Conservation (phyloP, 208 protist genomes). For the Strigomonas oncopelti region DNA sequence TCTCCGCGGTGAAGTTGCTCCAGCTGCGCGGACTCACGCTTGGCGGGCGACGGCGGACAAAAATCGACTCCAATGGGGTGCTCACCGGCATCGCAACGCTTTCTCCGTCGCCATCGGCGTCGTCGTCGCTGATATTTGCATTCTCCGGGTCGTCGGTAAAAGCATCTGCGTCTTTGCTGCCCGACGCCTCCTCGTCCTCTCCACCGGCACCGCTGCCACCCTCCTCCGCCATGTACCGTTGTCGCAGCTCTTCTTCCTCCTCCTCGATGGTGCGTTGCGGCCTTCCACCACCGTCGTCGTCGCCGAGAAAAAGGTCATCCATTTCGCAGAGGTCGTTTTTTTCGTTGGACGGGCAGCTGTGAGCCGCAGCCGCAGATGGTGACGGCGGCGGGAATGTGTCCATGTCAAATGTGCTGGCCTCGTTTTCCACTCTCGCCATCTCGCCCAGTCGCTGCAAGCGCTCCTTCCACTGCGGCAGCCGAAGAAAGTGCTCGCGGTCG, state of each 20-base stretch:
- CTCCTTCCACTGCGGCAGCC: constrained; percentile 14
- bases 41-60: constrained; percentile 71
- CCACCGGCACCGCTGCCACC: not conserved
- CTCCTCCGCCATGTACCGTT: not conserved
- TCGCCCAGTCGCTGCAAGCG: no score
- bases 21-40: constrained; percentile 63
- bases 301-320: no score
- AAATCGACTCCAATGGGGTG: constrained; percentile 55
- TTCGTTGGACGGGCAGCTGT: no score
- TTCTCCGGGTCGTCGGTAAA: no score
- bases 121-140: constrained; percentile 4
- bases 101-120: not conserved
- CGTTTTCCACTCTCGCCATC: no score
- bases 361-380: no score
- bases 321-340: no score
- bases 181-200: constrained; percentile 10
- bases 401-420: no score
- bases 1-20: constrained; percentile 67
- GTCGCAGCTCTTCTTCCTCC: not conserved
- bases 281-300: not conserved
- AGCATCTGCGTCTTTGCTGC: no score
- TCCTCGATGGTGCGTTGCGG: constrained; percentile 1
- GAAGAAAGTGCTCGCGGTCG: not conserved
- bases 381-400: no score
- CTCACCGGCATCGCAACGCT: constrained; percentile 14